Evolutionary conservation across 306 rosid genomes (phyloP).

Genomic region (Cucumis melo): DNA sequence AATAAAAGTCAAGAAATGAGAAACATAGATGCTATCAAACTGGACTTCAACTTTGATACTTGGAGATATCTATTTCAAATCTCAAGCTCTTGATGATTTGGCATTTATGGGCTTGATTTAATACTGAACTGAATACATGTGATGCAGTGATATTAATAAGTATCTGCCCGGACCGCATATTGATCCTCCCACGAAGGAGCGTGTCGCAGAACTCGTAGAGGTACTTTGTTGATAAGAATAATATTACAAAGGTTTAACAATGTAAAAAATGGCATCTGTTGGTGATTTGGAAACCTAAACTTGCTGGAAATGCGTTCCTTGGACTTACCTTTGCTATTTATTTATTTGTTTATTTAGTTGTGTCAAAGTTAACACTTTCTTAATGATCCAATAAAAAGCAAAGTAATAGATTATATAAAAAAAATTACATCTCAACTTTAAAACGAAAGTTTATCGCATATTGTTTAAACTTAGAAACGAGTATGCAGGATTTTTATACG

Average conservation of each 20-base stretch:
- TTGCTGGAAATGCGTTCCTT: neutral
- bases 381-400: neutral
- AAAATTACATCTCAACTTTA: neutral
- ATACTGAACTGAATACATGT: neutral
- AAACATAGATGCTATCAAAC: neutral
- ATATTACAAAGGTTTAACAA: neutral
- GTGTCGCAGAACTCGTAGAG: conserved; percentile 35
- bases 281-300: neutral
- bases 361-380: neutral
- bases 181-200: conserved; percentile 66
- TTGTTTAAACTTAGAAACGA: neutral
- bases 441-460: neutral
- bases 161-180: conserved; percentile 63
- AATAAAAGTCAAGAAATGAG: neutral
- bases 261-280: neutral
- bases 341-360: neutral
- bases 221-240: conserved; percentile 21
- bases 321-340: neutral
- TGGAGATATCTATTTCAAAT: neutral
- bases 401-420: neutral
- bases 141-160: conserved; percentile 73
- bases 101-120: neutral
- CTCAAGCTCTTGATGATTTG: neutral
- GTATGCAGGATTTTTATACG: neutral
- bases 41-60: neutral